Evolutionary conservation across 148 eudicot genomes (phyloP).

Genomic region (Rhododendron vialii): DNA sequence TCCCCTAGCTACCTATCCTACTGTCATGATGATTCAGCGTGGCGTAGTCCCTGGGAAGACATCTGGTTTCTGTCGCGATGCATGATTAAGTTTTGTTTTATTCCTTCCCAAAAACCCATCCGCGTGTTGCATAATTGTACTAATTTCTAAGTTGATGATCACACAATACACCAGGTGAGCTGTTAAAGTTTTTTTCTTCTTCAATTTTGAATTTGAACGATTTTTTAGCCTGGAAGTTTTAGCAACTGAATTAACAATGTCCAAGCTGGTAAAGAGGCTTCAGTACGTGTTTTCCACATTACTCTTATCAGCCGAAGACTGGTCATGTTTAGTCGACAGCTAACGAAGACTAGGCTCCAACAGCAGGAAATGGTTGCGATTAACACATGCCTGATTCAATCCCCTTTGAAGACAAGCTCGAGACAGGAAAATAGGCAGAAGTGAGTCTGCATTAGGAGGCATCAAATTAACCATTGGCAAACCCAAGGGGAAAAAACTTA

Average conservation of each 20-base stretch:
- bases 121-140: conserved; percentile 8
- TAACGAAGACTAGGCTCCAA: neutral
- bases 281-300: neutral
- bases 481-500: neutral
- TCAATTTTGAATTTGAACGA: neutral
- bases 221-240: neutral
- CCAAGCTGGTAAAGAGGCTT: neutral
- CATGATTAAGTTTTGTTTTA: conserved; percentile 1
- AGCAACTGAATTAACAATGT: neutral
- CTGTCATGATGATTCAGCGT: conserved; percentile 6
- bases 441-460: neutral
- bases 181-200: neutral
- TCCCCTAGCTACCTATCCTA: neutral
- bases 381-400: neutral
- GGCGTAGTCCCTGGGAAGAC: conserved; percentile 9
- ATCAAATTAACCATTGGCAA: neutral
- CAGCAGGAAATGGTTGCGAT: neutral
- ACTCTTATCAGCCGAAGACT: neutral
- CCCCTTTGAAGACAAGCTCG: neutral
- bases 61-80: conserved; percentile 23
- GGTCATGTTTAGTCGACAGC: neutral
- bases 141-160: conserved; percentile 23
- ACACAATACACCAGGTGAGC: neutral
- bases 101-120: conserved; percentile 4
- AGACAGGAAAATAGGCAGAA: neutral